Percentiles rank a stretch among this genome's conserved stretches.
Conservation (phyloP, 2,329 filamentous ascomycete species). For the Botrytis squamosa region DNA sequence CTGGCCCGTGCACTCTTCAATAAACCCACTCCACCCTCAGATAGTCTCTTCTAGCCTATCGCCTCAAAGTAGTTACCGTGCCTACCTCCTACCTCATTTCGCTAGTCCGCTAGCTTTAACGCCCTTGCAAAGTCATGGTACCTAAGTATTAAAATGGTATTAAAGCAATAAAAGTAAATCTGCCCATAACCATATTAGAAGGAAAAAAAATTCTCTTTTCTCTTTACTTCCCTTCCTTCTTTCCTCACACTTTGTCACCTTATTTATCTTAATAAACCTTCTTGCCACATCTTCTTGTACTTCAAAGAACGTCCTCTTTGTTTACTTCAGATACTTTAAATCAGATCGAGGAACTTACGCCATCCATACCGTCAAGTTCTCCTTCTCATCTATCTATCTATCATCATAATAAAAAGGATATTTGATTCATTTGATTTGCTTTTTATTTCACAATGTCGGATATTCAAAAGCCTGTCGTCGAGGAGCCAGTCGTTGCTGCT, state of each 20-base stretch:
- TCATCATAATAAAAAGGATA: conserved; percentile 13
- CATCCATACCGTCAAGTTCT: conserved; percentile 27
- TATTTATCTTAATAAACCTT: conserved; percentile 11
- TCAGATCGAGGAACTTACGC: conserved; percentile 24
- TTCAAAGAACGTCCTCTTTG: conserved; percentile 10
- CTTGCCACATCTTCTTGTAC: conserved; percentile 9
- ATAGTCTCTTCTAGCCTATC: not conserved
- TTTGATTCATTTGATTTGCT: conserved; percentile 27
- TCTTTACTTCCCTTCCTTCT: conserved; percentile 10
- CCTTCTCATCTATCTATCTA: conserved; percentile 30
- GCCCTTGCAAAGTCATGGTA: conserved; percentile 25
- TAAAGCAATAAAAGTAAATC: conserved; percentile 18
- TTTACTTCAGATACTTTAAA: conserved; percentile 7
- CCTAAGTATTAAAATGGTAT: not conserved
- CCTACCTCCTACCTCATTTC: conserved; percentile 19
- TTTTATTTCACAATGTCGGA: conserved; percentile 52
- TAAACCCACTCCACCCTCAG: not conserved
- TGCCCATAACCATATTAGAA: conserved; percentile 10
- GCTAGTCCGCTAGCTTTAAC: conserved; percentile 14
- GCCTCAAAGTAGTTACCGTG: conserved; percentile 16
- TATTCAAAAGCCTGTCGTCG: conserved; percentile 63
- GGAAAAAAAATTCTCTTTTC: conserved; percentile 18
- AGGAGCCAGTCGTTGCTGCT: conserved; percentile 44
- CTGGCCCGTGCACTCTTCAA: conserved; percentile 1
- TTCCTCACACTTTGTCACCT: not conserved